Conservation (phyloP, 2,329 filamentous ascomycete species). For the Microdochium paspali region DNA sequence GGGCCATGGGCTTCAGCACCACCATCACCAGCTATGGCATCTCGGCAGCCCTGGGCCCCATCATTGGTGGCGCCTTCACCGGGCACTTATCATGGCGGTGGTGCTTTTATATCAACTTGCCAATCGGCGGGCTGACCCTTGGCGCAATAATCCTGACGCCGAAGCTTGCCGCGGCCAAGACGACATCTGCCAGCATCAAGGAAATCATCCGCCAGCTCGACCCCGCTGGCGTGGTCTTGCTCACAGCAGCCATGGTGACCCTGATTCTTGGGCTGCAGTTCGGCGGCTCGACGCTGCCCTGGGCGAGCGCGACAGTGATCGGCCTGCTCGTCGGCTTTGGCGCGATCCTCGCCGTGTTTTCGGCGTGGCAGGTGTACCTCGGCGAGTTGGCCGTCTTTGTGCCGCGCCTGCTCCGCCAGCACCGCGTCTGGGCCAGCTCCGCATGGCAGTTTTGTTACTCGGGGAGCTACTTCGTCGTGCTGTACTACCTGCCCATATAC, state of each 20-base stretch:
- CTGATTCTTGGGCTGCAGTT: slow-evolving; percentile 32
- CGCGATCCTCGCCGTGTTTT: slow-evolving; percentile 14
- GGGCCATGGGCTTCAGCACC: slow-evolving; percentile 7
- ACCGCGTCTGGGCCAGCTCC: slow-evolving; percentile 1
- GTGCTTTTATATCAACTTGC: slow-evolving; percentile 9
- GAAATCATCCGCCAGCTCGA: slow-evolving; percentile 5
- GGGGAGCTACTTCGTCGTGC: slow-evolving; percentile 9
- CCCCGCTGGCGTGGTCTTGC: slow-evolving; percentile 4
- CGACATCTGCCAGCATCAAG: neutral
- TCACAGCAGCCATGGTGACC: slow-evolving; percentile 20
- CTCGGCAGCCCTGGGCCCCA: slow-evolving; percentile 8
- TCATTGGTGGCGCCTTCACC: slow-evolving; percentile 10
- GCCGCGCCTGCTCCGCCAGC: slow-evolving; percentile 3
- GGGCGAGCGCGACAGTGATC: slow-evolving; percentile 19
- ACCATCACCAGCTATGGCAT: slow-evolving; percentile 9
- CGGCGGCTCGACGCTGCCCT: slow-evolving; percentile 22
- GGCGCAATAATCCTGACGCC: slow-evolving; percentile 7
- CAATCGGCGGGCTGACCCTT: slow-evolving; percentile 8
- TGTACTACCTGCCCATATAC: slow-evolving; percentile 16
- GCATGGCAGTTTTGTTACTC: neutral
- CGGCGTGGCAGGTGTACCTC: slow-evolving; percentile 5
- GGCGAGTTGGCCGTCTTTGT: slow-evolving; percentile 9
- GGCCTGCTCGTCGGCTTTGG: slow-evolving; percentile 18
- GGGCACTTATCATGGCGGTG: slow-evolving; percentile 2
- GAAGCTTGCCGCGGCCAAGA: slow-evolving; percentile 1